A percentile compares a stretch with the other conserved stretches of the same genome.
Evolutionary conservation across 176 grass and related monocot genomes (phyloP).

Genomic region (Alopecurus myosuroides): DNA sequence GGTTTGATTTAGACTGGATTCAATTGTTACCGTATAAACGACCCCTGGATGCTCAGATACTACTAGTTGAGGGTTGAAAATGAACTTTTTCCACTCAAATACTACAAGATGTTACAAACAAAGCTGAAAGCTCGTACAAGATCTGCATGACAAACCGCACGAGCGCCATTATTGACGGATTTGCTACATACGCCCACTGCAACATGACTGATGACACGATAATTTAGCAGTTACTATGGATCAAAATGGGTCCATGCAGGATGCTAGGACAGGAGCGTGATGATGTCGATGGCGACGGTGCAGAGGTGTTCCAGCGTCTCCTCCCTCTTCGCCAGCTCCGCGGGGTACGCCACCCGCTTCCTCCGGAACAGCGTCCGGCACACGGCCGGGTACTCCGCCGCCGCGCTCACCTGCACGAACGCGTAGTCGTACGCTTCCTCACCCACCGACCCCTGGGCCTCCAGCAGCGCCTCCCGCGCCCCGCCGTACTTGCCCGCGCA

Average conservation of each 20-base stretch:
- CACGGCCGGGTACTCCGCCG: slow-evolving; percentile 67
- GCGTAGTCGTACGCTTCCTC: slow-evolving; percentile 65
- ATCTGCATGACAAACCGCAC: neutral
- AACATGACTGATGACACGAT: neutral
- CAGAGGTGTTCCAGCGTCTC: slow-evolving; percentile 57
- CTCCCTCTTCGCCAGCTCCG: slow-evolving; percentile 45
- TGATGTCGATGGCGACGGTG: slow-evolving; percentile 70
- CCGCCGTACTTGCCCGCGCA: slow-evolving; percentile 57
- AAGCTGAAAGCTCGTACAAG: neutral
- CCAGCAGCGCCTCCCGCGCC: slow-evolving; percentile 45
- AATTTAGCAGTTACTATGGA: neutral
- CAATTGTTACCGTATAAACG: no score
- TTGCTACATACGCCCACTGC: neutral
- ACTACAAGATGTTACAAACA: neutral
- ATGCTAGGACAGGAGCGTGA: slow-evolving; percentile 36
- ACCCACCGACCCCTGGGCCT: slow-evolving; percentile 31
- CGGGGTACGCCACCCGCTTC: slow-evolving; percentile 31
- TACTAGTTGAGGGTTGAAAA: no score
- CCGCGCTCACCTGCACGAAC: slow-evolving; percentile 62
- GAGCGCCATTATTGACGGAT: neutral
- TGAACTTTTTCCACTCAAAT: no score
- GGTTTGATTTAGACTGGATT: no score
- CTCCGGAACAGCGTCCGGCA: slow-evolving; percentile 48
- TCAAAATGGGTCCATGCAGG: neutral
- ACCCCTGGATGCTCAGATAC: no score